Conservation (phyloP, 208 protist species). For the Eutreptiella sp. region DNA sequence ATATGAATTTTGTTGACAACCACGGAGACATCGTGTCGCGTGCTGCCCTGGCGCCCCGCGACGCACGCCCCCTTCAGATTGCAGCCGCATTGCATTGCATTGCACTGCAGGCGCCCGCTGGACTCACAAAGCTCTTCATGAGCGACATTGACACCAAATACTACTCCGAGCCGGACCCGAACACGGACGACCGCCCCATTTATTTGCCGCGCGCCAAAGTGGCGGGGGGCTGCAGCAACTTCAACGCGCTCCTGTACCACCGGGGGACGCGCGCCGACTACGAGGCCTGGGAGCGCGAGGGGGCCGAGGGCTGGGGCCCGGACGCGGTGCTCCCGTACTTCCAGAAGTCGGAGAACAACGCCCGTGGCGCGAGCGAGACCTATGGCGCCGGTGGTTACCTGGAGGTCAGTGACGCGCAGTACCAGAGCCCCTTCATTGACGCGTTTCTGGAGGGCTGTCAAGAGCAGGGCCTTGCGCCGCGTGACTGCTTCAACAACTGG, state of each 20-base stretch:
- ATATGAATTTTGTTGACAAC: no score
- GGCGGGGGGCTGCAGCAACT: slow-evolving; percentile 35
- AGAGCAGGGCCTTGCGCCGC: no score
- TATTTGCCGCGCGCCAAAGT: slow-evolving; percentile 28
- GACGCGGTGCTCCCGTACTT: slow-evolving; percentile 33
- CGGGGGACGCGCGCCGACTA: slow-evolving; percentile 42
- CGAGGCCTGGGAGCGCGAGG: slow-evolving; percentile 30
- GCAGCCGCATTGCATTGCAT: no score
- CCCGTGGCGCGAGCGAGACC: not conserved
- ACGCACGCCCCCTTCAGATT: no score
- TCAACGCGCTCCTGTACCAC: slow-evolving; percentile 44
- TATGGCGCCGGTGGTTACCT: slow-evolving; percentile 25
- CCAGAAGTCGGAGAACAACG: slow-evolving; percentile 9
- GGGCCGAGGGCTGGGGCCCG: slow-evolving; percentile 15
- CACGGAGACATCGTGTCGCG: no score
- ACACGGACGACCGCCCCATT: not conserved
- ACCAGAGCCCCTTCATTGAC: slow-evolving; percentile 30
- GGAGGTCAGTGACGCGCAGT: not conserved
- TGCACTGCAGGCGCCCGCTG: no score
- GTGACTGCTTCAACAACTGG: no score
- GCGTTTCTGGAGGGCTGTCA: slow-evolving; percentile 3
- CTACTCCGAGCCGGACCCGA: not conserved
- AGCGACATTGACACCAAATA: no score
- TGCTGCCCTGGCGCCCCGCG: no score
- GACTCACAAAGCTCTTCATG: no score